Conservation (phyloP, 768 basidiomycete genomes). For the Dacryopinax spathularia region DNA sequence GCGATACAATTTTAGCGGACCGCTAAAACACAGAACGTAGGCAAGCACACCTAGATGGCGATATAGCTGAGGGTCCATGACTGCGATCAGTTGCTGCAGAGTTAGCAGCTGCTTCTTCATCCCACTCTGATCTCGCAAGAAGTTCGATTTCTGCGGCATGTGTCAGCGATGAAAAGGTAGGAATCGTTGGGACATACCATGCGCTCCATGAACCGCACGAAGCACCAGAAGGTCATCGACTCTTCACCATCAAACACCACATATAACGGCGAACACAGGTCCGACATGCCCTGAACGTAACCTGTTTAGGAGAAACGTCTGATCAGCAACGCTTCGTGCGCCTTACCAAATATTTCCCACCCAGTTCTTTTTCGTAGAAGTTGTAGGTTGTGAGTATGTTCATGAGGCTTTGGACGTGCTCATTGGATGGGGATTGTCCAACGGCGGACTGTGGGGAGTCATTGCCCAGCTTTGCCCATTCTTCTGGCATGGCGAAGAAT, state of each 20-base stretch:
- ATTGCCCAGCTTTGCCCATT: conserved; percentile 50
- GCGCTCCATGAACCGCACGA: conserved; percentile 85
- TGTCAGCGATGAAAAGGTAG: not conserved
- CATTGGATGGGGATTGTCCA: conserved; percentile 67
- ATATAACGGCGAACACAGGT: conserved; percentile 85
- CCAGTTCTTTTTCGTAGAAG: conserved; percentile 74
- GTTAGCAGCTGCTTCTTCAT: conserved; percentile 91
- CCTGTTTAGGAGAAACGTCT: conserved; percentile 32
- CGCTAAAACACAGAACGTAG: not conserved
- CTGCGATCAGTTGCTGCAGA: conserved; percentile 73
- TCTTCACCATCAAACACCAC: conserved; percentile 83
- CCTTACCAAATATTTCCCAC: conserved; percentile 26
- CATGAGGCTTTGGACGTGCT: conserved; percentile 79
- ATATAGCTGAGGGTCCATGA: conserved; percentile 95
- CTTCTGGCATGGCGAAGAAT: conserved; percentile 49
- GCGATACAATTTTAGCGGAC: conserved; percentile 12
- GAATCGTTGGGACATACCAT: conserved; percentile 46
- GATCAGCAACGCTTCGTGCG: not conserved
- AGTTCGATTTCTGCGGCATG: conserved; percentile 67
- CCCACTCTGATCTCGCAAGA: conserved; percentile 88
- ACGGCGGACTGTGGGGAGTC: conserved; percentile 31
- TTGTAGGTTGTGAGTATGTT: conserved; percentile 82
- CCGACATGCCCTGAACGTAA: conserved; percentile 98
- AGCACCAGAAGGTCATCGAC: conserved; percentile 89
- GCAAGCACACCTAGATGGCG: conserved; percentile 57